A percentile compares a stretch with the other conserved stretches of the same genome.
These are phyloP conservation scores for Ceratocystis cacaofunesta DNA, from an alignment of 2,329 filamentous ascomycete species.

Conservation along the genomic window DNA sequence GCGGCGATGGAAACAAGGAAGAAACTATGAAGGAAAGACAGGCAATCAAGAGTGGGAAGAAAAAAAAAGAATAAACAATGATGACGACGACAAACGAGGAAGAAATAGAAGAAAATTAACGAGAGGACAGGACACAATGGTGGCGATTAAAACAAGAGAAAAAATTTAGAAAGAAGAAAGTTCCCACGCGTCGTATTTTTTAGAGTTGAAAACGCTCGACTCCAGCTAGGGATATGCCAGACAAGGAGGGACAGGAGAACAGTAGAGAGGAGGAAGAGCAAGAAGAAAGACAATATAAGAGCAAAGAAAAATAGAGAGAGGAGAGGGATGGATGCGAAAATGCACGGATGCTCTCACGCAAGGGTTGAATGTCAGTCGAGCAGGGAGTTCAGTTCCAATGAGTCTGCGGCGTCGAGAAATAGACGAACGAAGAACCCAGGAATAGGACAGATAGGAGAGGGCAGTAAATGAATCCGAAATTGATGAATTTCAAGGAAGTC, in stretches of 20 bases:
- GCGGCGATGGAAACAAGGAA: neutral
- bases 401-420: no score
- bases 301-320: slow-evolving; percentile 1
- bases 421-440: neutral
- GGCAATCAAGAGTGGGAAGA: neutral
- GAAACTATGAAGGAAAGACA: slow-evolving; percentile 8
- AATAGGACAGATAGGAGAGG: no score
- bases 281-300: slow-evolving; percentile 12
- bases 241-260: slow-evolving; percentile 5
- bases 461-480: neutral
- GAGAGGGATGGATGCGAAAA: slow-evolving; percentile 10
- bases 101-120: slow-evolving; percentile 9
- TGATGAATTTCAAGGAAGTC: neutral
- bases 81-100: neutral
- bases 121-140: slow-evolving; percentile 8
- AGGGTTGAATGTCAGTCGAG: slow-evolving; percentile 11
- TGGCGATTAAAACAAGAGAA: slow-evolving; percentile 2
- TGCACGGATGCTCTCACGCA: slow-evolving; percentile 16
- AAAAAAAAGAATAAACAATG: neutral
- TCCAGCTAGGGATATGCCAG: slow-evolving; percentile 5
- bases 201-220: slow-evolving; percentile 5
- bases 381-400: neutral
- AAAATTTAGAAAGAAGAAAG: slow-evolving; percentile 1
- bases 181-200: slow-evolving; percentile 12
- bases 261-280: slow-evolving; percentile 3